A percentile compares a stretch with the other conserved stretches of the same genome.
These are phyloP conservation scores for Bathelium albidoporum DNA, from an alignment of 495 filamentous ascomycete genomes.

Conservation along the genomic window DNA sequence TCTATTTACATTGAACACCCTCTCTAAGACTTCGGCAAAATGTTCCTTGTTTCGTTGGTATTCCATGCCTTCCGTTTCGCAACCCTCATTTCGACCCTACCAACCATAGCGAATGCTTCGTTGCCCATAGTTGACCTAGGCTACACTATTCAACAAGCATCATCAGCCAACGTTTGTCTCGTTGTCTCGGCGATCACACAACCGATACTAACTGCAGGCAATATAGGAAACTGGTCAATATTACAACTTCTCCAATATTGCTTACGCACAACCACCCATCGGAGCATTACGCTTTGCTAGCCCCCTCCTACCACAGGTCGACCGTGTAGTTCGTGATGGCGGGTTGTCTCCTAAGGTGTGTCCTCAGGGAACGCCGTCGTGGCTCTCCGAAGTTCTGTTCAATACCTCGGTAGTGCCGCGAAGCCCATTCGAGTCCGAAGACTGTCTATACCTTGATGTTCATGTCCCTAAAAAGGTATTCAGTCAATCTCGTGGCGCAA, in stretches of 20 bases:
- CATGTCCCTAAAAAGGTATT: neutral
- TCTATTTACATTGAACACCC: neutral
- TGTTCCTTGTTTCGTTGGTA: neutral
- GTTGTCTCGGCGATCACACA: neutral
- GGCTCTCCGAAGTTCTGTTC: neutral
- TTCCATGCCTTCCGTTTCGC: neutral
- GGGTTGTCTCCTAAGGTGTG: neutral
- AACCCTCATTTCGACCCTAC: neutral
- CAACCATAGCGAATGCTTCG: neutral
- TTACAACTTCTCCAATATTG: neutral
- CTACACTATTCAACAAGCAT: neutral
- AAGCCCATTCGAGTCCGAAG: neutral
- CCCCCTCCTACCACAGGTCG: neutral
- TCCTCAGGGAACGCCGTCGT: neutral
- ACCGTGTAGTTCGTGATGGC: neutral
- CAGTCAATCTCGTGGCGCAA: neutral
- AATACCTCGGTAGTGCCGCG: neutral
- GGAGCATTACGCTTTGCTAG: neutral
- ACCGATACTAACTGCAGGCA: neutral
- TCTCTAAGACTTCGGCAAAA: neutral
- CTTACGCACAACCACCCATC: neutral
- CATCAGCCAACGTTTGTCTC: neutral
- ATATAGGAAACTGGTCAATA: neutral
- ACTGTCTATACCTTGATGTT: neutral
- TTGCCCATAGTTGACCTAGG: neutral